Evolutionary conservation across 805 yeast genomes (phyloP), one percentile per base, ranked within the genome.

Genomic region (Lipomyces sp.): DNA sequence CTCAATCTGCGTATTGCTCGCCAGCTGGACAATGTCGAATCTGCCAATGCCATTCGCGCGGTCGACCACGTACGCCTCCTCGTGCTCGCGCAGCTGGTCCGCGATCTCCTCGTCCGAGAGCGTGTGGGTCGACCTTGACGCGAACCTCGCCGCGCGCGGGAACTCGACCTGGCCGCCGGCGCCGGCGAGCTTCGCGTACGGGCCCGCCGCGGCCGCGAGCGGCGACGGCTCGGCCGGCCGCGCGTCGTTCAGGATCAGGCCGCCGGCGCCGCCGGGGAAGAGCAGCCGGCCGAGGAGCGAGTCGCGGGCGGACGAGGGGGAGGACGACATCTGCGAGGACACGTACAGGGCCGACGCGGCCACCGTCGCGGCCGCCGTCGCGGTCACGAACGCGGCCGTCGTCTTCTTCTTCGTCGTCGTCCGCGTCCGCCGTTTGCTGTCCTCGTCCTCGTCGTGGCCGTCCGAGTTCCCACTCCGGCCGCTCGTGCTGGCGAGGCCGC

Each of bases 1-100:
- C 66, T 93, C 98, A 57, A 90, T 87, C 10, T 98, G 98, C 47
- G 84, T 81, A 67, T 93, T 93, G 39, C 95, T 84, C 7, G 97
- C 85, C 45, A 93, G 70, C 68, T 93, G 98, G 34, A 93, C 78
- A 24, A 88, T 78, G 66, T 93, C 98, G 64, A 89, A 91, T 50
- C 98, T 75, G 10, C 81, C 67, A 18, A 93, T 91, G 19, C 98
- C 98, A 54, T 84, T 83, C 11, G 36, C 90, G 51, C 96, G 76
- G 59, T 85, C 83, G 19, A 91, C 91, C 31, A 71, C 66, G 62
- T 83, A 86, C 55, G 91, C 81, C 67, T 90, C 93, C 65, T 91
- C 96, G 58, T 74, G 73, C 59, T 81, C 81, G 51, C 90, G 78
- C 57, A 90, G 73, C 53, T 79, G 76, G 28, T 74, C 70, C 41